Percentiles rank a stretch among this genome's conserved stretches.
Conservation (phyloP, 192 early-diverging fungal genomes). For the Thoreauomyces humboldtii region DNA sequence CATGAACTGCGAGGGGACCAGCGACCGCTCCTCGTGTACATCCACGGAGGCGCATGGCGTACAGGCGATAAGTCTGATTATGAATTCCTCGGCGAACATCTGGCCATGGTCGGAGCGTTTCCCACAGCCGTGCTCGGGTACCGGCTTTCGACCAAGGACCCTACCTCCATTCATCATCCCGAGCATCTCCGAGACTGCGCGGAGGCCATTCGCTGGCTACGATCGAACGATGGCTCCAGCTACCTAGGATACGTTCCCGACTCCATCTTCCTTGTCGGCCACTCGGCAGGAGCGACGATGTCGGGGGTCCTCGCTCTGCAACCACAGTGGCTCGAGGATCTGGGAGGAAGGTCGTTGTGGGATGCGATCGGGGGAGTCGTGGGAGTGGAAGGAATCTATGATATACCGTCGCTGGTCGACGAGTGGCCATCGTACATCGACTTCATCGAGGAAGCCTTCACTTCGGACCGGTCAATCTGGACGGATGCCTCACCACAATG, state of each 20-base stretch:
- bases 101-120: conserved; percentile 34
- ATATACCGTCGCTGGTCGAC: conserved; percentile 62
- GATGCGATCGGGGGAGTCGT: conserved; percentile 52
- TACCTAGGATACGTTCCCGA: neutral
- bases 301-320: conserved; percentile 57
- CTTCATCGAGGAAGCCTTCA: conserved; percentile 75
- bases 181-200: conserved; percentile 61
- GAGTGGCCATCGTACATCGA: conserved; percentile 66
- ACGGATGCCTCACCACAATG: conserved; percentile 46
- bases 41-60: conserved; percentile 89
- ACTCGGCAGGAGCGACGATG: conserved; percentile 79
- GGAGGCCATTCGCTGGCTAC: conserved; percentile 5
- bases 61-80: conserved; percentile 70
- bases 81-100: conserved; percentile 41
- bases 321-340: conserved; percentile 31
- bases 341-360: conserved; percentile 11
- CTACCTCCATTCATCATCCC: conserved; percentile 49
- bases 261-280: conserved; percentile 62
- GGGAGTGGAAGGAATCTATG: conserved; percentile 84
- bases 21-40: conserved; percentile 62
- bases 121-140: conserved; percentile 74
- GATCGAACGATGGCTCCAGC: neutral
- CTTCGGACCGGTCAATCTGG: conserved; percentile 36
- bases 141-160: conserved; percentile 41
- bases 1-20: neutral